Conservation (phyloP, 2,329 filamentous ascomycete genomes). For the Acephala macrosclerotiorum region DNA sequence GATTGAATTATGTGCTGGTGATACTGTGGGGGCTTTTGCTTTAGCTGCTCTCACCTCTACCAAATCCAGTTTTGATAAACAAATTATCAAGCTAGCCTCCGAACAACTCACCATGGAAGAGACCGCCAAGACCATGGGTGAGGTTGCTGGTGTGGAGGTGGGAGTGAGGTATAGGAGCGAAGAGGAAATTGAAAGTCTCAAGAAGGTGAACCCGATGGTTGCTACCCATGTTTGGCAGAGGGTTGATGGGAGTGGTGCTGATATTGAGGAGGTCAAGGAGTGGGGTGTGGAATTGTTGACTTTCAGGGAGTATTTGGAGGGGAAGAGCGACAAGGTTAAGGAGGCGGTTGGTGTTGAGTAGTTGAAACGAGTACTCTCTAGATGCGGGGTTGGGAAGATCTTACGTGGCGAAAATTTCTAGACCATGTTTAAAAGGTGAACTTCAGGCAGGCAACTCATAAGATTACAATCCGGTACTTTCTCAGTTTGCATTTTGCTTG, state of each 20-base stretch:
- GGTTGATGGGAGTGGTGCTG: conserved; percentile 8
- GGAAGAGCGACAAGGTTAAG: not conserved
- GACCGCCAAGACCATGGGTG: conserved; percentile 8
- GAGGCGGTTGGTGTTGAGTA: not conserved
- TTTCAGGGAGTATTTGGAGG: not conserved
- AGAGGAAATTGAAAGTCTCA: conserved; percentile 3
- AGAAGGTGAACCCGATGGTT: conserved; percentile 7
- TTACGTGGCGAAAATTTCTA: too few relatives aligned
- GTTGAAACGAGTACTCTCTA: not conserved
- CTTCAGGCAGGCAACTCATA: too few relatives aligned
- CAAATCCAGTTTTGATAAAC: not conserved
- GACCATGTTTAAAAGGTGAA: too few relatives aligned
- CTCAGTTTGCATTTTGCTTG: too few relatives aligned
- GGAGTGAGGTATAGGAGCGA: conserved; percentile 8
- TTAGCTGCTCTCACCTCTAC: not conserved
- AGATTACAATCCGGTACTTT: too few relatives aligned
- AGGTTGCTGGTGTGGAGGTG: conserved; percentile 16
- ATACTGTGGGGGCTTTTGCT: conserved; percentile 17
- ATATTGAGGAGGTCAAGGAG: conserved; percentile 17
- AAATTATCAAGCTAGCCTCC: not conserved
- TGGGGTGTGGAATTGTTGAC: not conserved
- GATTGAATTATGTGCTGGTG: conserved; percentile 6
- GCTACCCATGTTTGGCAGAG: conserved; percentile 14
- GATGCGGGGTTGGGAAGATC: not conserved
- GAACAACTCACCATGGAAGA: not conserved